These are phyloP conservation scores for Prunus fruticosa DNA, from an alignment of 306 rosid genomes.

Conservation along the genomic window DNA sequence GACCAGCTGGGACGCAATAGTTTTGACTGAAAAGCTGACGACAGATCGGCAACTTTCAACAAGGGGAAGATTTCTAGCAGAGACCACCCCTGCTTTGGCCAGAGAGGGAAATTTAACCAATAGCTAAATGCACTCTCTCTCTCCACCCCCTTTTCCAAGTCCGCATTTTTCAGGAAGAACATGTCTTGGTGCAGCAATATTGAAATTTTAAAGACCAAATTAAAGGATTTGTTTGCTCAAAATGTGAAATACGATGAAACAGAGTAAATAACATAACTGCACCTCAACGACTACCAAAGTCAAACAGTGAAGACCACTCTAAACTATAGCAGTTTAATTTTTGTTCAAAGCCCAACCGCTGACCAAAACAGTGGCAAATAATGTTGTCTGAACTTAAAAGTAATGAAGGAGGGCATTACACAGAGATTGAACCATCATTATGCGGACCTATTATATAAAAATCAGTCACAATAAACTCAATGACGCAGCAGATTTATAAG, in stretches of 20 bases:
- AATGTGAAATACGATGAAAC: background rate
- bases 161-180: background rate
- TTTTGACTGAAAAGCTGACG: constrained; percentile 14
- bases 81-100: background rate
- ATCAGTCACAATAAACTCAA: background rate
- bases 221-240: background rate
- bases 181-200: background rate
- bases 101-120: background rate
- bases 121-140: background rate
- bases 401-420: background rate
- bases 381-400: background rate
- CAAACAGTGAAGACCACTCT: background rate
- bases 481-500: background rate
- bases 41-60: constrained; percentile 17
- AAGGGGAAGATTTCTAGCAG: constrained; percentile 2
- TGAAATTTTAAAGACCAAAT: background rate
- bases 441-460: background rate
- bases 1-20: constrained; percentile 38
- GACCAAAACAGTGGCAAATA: background rate
- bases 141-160: background rate
- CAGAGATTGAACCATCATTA: constrained; percentile 1
- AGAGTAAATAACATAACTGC: background rate
- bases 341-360: background rate
- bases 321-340: background rate
- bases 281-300: background rate